A percentile compares a stretch with the other conserved stretches of the same genome.
phyloP scores from a whole-genome alignment of 148 eudicot genomes.

The Chenopodium suecicum region DNA sequence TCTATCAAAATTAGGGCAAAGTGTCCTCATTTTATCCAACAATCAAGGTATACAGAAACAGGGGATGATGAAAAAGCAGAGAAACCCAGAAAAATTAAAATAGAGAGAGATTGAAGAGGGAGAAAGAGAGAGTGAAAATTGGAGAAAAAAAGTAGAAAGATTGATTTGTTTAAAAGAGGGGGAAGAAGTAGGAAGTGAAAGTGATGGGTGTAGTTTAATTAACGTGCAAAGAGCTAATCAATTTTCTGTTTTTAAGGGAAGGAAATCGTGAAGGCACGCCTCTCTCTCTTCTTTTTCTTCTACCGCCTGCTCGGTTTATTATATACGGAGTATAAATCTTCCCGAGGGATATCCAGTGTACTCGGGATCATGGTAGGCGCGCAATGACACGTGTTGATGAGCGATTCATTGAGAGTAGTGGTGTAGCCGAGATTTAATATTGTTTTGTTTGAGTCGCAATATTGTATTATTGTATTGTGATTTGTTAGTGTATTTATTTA shows the following conservation, averaged over 20 bases:
- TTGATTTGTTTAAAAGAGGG: constrained; percentile 11
- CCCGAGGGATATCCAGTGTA: neutral
- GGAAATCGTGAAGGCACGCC: constrained; percentile 27
- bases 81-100: neutral
- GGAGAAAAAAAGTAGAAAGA: neutral
- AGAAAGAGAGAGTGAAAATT: neutral
- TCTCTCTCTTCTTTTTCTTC: constrained; percentile 11
- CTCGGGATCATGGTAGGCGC: neutral
- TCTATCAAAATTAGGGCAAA: constrained; percentile 77
- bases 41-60: neutral
- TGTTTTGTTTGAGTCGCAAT: no score
- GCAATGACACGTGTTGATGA: constrained; percentile 13
- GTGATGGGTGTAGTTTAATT: constrained; percentile 5
- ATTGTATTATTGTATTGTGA: no score
- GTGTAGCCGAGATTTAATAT: no score
- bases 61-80: neutral
- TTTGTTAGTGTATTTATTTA: no score
- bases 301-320: neutral
- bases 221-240: constrained; percentile 17
- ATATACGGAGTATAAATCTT: neutral
- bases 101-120: no score
- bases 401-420: neutral
- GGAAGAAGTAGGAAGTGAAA: constrained; percentile 12
- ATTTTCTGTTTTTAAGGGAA: neutral
- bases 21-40: constrained; percentile 51